Evolutionary conservation across 495 filamentous ascomycete genomes (phyloP).

Genomic region (Xylaria flabelliformis): DNA sequence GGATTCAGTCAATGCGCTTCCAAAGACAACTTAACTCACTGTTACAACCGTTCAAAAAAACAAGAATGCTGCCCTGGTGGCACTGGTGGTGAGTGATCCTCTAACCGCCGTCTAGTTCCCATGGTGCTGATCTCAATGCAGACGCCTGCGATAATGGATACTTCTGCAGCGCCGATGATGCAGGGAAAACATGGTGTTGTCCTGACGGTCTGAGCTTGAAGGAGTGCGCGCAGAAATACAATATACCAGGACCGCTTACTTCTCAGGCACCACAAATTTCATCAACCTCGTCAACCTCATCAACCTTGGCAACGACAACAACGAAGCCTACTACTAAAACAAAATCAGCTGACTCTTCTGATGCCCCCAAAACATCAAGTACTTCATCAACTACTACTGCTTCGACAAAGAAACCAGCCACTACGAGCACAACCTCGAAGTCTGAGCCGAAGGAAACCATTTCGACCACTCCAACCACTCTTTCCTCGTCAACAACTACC

Average conservation of each 20-base stretch:
- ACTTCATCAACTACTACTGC: background rate
- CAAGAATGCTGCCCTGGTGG: slow-evolving; percentile 54
- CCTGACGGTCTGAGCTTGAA: slow-evolving; percentile 48
- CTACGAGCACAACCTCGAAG: slow-evolving; percentile 33
- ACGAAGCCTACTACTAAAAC: background rate
- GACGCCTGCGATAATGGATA: slow-evolving; percentile 56
- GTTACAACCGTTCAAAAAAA: slow-evolving; percentile 49
- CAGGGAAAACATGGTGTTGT: slow-evolving; percentile 54
- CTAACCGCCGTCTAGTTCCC: background rate
- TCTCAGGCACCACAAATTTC: slow-evolving; percentile 41
- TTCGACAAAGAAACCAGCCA: slow-evolving; percentile 26
- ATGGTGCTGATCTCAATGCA: slow-evolving; percentile 35
- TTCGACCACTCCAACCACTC: background rate
- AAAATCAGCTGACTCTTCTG: background rate
- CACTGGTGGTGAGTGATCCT: slow-evolving; percentile 49
- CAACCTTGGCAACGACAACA: background rate
- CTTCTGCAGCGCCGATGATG: slow-evolving; percentile 52
- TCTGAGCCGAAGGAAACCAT: slow-evolving; percentile 3
- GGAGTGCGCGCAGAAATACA: slow-evolving; percentile 51
- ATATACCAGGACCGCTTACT: slow-evolving; percentile 46
- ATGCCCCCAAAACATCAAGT: slow-evolving; percentile 21
- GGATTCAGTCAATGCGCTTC: slow-evolving; percentile 52
- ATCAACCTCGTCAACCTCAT: slow-evolving; percentile 29
- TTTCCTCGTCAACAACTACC: slow-evolving; percentile 17
- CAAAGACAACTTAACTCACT: slow-evolving; percentile 48